Evolutionary conservation across 345 rosid species (phyloP).

Genomic region (Jatropha curcas): DNA sequence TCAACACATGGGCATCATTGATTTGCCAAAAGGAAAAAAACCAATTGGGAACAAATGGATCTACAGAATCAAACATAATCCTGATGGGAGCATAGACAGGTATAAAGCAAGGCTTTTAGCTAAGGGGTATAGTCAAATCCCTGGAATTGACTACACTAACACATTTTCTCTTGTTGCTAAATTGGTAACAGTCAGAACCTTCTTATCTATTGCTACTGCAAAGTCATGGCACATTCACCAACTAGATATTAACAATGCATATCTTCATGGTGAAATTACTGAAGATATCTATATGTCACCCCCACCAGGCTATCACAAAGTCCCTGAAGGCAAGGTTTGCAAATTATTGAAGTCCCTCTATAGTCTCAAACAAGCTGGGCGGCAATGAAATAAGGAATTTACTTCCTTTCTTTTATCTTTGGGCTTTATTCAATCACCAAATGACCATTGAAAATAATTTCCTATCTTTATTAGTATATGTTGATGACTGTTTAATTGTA

Average conservation of each 20-base stretch:
- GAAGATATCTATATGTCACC: background rate
- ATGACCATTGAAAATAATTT: background rate
- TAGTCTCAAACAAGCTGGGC: background rate
- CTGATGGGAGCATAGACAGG: background rate
- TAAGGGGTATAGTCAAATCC: background rate
- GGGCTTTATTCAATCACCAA: background rate
- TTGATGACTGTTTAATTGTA: background rate
- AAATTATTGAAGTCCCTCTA: background rate
- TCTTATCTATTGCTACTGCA: background rate
- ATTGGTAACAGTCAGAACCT: background rate
- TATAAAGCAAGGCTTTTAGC: background rate
- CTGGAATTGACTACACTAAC: background rate
- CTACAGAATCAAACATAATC: background rate
- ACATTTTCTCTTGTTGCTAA: background rate
- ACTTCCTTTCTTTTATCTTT: background rate
- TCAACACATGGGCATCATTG: background rate
- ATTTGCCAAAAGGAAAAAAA: background rate
- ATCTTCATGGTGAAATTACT: background rate
- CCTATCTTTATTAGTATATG: background rate
- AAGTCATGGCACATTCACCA: background rate
- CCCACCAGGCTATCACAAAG: background rate
- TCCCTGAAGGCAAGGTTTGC: background rate
- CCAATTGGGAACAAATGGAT: background rate
- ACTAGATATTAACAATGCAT: background rate
- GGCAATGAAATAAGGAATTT: background rate